Evolutionary conservation across 768 basidiomycete species (phyloP).

Genomic region (Boletales sp.): DNA sequence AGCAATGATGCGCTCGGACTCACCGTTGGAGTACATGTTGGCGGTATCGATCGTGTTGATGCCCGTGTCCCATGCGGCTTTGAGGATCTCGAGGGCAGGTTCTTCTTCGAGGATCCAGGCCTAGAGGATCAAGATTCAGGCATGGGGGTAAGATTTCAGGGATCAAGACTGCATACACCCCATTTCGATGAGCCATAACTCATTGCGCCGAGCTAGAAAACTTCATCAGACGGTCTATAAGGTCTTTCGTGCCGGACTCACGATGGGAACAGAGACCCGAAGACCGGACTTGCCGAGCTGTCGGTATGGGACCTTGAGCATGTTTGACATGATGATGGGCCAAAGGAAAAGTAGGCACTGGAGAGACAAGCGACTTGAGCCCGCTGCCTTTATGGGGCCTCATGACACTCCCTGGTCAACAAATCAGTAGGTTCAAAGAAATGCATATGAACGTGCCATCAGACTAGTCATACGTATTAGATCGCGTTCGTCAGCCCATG

Average conservation of each 20-base stretch:
- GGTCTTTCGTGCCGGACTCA: slow-evolving; percentile 8
- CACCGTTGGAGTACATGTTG: slow-evolving; percentile 35
- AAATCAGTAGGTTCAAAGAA: too few species aligned
- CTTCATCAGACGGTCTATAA: too few species aligned
- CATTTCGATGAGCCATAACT: slow-evolving; percentile 26
- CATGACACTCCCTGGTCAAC: too few species aligned
- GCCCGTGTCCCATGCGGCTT: slow-evolving; percentile 39
- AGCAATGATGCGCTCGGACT: slow-evolving; percentile 36
- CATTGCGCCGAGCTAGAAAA: slow-evolving; percentile 24
- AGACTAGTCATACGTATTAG: too few species aligned
- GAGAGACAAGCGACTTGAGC: too few species aligned
- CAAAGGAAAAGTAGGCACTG: too few species aligned
- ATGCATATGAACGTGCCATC: too few species aligned
- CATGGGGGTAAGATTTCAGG: background rate
- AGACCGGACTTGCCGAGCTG: slow-evolving; percentile 32
- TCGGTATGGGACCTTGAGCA: slow-evolving; percentile 23
- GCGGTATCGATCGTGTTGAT: slow-evolving; percentile 40
- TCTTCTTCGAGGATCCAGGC: slow-evolving; percentile 27
- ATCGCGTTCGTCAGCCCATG: too few species aligned
- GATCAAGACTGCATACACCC: slow-evolving; percentile 14
- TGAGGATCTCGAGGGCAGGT: slow-evolving; percentile 31
- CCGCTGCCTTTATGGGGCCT: too few species aligned
- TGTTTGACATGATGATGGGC: too few species aligned
- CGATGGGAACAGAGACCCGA: slow-evolving; percentile 33
- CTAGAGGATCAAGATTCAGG: background rate